Conservation (phyloP, 2,329 filamentous ascomycete species). For the Coniochaeta sp. region DNA sequence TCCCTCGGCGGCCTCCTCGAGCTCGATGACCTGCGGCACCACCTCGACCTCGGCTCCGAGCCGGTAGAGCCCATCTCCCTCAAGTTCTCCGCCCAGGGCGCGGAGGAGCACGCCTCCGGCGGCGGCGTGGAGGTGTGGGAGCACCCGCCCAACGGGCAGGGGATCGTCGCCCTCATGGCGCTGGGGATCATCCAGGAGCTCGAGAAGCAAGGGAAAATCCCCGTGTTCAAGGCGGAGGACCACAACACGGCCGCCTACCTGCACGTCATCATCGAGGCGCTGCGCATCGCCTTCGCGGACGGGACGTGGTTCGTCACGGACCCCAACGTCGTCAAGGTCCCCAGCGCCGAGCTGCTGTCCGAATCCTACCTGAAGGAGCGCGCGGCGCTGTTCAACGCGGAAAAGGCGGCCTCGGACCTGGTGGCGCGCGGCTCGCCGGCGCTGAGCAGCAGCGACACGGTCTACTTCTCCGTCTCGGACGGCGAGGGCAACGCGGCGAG, state of each 20-base stretch:
- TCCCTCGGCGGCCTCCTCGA: conserved; percentile 72
- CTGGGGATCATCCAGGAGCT: conserved; percentile 86
- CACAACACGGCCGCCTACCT: conserved; percentile 79
- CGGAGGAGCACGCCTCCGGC: conserved; percentile 18
- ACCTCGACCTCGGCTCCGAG: conserved; percentile 63
- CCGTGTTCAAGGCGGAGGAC: conserved; percentile 59
- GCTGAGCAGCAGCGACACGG: conserved; percentile 80
- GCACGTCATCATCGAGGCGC: conserved; percentile 79
- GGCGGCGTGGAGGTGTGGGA: conserved; percentile 80
- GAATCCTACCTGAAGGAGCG: conserved; percentile 69
- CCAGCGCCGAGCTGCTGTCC: conserved; percentile 62
- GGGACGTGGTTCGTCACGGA: conserved; percentile 87
- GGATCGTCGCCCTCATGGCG: conserved; percentile 90
- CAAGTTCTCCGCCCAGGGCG: conserved; percentile 60
- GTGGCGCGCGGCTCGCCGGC: conserved; percentile 71
- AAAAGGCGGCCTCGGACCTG: conserved; percentile 53
- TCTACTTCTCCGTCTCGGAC: conserved; percentile 88
- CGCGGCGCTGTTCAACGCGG: conserved; percentile 48
- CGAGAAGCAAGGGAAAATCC: conserved; percentile 68
- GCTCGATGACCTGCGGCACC: conserved; percentile 72
- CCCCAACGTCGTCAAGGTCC: conserved; percentile 64
- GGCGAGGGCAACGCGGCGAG: conserved; percentile 79
- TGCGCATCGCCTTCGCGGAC: conserved; percentile 87
- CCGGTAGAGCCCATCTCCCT: conserved; percentile 80
- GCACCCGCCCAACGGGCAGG: conserved; percentile 93